Conservation (phyloP, 768 basidiomycete genomes). For the Cytidiella melzeri region DNA sequence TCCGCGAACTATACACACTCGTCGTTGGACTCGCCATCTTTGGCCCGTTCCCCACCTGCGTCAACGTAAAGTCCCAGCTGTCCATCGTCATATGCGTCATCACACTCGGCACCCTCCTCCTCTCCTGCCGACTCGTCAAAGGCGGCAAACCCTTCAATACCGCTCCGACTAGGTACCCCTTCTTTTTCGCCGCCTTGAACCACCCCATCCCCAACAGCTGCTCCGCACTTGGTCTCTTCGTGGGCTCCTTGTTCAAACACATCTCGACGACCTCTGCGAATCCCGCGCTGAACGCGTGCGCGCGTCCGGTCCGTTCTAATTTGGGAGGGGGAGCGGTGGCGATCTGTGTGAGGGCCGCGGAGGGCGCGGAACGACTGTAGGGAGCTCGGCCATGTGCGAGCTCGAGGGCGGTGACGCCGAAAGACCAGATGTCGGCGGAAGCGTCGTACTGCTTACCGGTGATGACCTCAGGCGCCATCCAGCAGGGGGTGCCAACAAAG, state of each 20-base stretch:
- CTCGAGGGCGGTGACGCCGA: slow-evolving; percentile 93
- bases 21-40: slow-evolving; percentile 22
- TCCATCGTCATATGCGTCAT: slow-evolving; percentile 49
- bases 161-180: slow-evolving; percentile 67
- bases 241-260: slow-evolving; percentile 83
- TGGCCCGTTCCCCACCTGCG: slow-evolving; percentile 26
- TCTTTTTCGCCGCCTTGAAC: slow-evolving; percentile 76
- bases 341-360: slow-evolving; percentile 69
- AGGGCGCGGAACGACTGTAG: slow-evolving; percentile 68
- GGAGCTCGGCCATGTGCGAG: slow-evolving; percentile 85
- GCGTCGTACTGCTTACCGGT: slow-evolving; percentile 79
- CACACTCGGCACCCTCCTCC: slow-evolving; percentile 37
- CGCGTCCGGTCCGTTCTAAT: slow-evolving; percentile 65
- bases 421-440: slow-evolving; percentile 92
- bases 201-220: slow-evolving; percentile 74
- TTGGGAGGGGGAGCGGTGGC: slow-evolving; percentile 76
- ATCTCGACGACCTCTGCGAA: slow-evolving; percentile 81
- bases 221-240: slow-evolving; percentile 69
- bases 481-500: slow-evolving; percentile 95
- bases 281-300: slow-evolving; percentile 67
- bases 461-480: slow-evolving; percentile 97
- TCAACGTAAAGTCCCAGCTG: slow-evolving; percentile 75
- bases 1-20: slow-evolving; percentile 16
- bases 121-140: slow-evolving; percentile 66
- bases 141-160: slow-evolving; percentile 75